Evolutionary conservation across 2,329 filamentous ascomycete species (phyloP).

Genomic region (Phoma herbarum): DNA sequence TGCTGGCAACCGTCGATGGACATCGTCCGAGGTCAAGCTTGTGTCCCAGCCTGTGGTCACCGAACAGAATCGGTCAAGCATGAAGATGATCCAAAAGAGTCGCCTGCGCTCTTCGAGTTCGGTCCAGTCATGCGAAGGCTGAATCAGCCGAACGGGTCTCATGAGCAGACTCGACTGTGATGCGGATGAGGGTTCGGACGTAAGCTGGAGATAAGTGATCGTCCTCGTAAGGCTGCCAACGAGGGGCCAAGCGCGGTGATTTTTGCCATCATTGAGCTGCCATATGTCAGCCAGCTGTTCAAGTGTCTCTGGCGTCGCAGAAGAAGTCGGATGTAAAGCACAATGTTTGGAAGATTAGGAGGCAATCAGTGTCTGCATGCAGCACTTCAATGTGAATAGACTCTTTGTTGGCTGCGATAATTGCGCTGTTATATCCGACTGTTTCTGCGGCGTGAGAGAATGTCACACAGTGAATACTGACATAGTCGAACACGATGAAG

Average conservation of each 20-base stretch:
- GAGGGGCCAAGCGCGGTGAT: conserved; percentile 42
- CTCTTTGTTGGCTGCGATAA: too few species aligned
- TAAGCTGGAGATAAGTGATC: conserved; percentile 46
- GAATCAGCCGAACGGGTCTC: conserved; percentile 39
- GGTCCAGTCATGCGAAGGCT: conserved; percentile 42
- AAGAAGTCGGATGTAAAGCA: too few species aligned
- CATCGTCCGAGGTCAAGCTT: conserved; percentile 46
- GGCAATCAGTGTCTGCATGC: too few species aligned
- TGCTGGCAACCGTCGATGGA: conserved; percentile 44
- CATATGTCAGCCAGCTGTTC: neutral
- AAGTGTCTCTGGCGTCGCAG: too few species aligned
- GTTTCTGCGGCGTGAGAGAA: too few species aligned
- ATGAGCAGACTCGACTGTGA: conserved; percentile 40
- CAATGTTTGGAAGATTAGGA: too few species aligned
- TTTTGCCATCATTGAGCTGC: conserved; percentile 44
- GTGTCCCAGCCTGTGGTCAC: conserved; percentile 48
- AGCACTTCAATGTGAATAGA: too few species aligned
- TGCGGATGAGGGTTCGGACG: conserved; percentile 37
- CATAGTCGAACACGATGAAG: conserved; percentile 46
- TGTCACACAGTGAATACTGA: conserved; percentile 16
- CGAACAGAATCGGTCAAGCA: conserved; percentile 47
- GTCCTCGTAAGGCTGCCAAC: conserved; percentile 48
- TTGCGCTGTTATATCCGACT: too few species aligned
- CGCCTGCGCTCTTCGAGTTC: conserved; percentile 44
- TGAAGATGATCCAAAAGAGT: conserved; percentile 46